Percentiles rank a stretch among this genome's conserved stretches.
phyloP scores from a whole-genome alignment of 306 rosid genomes.

The Citrullus amarus region DNA sequence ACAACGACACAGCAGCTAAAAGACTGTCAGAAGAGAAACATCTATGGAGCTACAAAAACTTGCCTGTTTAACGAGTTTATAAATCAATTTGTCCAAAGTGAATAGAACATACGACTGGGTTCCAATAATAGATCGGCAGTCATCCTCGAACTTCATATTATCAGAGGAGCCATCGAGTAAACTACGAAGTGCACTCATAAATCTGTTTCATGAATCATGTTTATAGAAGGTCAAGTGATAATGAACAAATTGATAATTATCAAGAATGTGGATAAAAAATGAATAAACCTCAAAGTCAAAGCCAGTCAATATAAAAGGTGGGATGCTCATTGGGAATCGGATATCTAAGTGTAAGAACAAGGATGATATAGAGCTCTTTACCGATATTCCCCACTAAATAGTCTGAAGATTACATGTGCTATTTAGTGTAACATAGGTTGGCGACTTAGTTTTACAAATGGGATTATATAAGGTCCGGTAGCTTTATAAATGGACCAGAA shows the following conservation, averaged over 20 bases:
- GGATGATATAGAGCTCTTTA: not conserved
- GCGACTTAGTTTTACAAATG: not conserved
- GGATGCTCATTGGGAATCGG: not conserved
- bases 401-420: not conserved
- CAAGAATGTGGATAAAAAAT: not conserved
- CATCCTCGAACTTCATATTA: slow-evolving; percentile 92
- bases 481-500: not conserved
- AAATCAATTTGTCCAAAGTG: slow-evolving; percentile 88
- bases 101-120: slow-evolving; percentile 86
- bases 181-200: slow-evolving; percentile 65
- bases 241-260: not conserved
- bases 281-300: not conserved
- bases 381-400: not conserved
- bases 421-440: not conserved
- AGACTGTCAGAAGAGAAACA: not conserved
- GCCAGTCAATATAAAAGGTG: not conserved
- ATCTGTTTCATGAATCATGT: slow-evolving; percentile 31
- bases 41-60: not conserved
- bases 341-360: not conserved
- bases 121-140: slow-evolving; percentile 85
- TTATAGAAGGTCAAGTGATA: not conserved
- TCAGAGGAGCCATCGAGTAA: slow-evolving; percentile 88
- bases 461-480: not conserved
- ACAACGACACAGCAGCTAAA: not conserved
- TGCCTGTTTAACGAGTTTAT: slow-evolving; percentile 89